phyloP scores from a whole-genome alignment of 805 yeast species.

The Lipomyces oligophaga region DNA sequence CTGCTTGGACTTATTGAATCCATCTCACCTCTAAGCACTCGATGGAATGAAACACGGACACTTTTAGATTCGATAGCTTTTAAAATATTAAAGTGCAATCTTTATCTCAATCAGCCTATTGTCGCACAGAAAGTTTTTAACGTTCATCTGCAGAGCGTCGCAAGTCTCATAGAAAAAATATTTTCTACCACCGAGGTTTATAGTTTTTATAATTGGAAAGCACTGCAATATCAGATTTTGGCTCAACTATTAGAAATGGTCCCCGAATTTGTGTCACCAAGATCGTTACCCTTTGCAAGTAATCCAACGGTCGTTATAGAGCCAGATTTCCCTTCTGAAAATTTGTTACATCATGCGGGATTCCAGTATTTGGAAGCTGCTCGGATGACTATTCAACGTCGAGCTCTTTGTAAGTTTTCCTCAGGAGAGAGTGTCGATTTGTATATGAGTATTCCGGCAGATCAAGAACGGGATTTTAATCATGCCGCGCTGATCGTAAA shows the following conservation, averaged over 20 bases:
- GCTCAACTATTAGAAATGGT: conserved; percentile 53
- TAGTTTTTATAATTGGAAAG: conserved; percentile 50
- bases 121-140: conserved; percentile 61
- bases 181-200: conserved; percentile 34
- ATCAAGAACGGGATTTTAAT: conserved; percentile 14
- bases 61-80: conserved; percentile 59
- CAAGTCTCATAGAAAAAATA: conserved; percentile 39
- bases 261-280: conserved; percentile 44
- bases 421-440: conserved; percentile 1
- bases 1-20: conserved; percentile 42
- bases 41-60: conserved; percentile 47
- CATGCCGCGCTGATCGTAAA: conserved; percentile 8
- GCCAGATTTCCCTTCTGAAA: conserved; percentile 26
- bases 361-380: conserved; percentile 29
- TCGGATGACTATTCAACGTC: conserved; percentile 33
- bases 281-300: conserved; percentile 37
- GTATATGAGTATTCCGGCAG: conserved; percentile 16
- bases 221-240: conserved; percentile 62
- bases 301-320: conserved; percentile 12
- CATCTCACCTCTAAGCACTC: conserved; percentile 28
- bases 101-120: conserved; percentile 56
- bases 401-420: neutral
- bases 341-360: conserved; percentile 28
- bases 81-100: conserved; percentile 55
- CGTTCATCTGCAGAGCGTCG: conserved; percentile 56